Conservation (phyloP, 164 flowering plant species). For the Vitis riparia region DNA sequence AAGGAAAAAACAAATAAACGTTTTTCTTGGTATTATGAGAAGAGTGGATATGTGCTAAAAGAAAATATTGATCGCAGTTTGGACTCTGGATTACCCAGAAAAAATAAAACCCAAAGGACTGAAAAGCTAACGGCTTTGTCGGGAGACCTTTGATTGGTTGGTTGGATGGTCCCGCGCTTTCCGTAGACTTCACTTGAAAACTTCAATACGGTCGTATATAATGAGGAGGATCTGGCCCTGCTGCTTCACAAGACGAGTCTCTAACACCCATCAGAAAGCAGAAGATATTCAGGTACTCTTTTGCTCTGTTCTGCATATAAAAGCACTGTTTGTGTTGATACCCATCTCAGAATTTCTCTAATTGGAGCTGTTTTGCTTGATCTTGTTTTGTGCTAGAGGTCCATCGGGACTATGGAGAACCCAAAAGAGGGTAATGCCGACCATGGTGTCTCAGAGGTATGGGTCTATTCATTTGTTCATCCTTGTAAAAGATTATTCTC, state of each 20-base stretch:
- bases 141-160: conserved; percentile 14
- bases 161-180: conserved; percentile 39
- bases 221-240: conserved; percentile 38
- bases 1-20: neutral
- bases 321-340: neutral
- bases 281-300: conserved; percentile 24
- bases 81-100: conserved; percentile 15
- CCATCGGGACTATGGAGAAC: conserved; percentile 29
- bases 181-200: conserved; percentile 43
- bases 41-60: neutral
- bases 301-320: neutral
- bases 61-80: neutral
- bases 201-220: conserved; percentile 20
- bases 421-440: conserved; percentile 17
- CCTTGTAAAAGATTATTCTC: neutral
- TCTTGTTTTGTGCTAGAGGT: conserved; percentile 15
- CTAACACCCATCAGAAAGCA: conserved; percentile 17
- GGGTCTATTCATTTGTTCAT: neutral
- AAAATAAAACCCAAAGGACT: conserved; percentile 1
- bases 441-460: conserved; percentile 22
- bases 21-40: neutral
- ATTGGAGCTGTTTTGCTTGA: neutral
- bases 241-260: conserved; percentile 33
- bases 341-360: conserved; percentile 7
- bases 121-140: neutral